Conservation (phyloP, 441 rosid genomes). For the Mallotus repandus region DNA sequence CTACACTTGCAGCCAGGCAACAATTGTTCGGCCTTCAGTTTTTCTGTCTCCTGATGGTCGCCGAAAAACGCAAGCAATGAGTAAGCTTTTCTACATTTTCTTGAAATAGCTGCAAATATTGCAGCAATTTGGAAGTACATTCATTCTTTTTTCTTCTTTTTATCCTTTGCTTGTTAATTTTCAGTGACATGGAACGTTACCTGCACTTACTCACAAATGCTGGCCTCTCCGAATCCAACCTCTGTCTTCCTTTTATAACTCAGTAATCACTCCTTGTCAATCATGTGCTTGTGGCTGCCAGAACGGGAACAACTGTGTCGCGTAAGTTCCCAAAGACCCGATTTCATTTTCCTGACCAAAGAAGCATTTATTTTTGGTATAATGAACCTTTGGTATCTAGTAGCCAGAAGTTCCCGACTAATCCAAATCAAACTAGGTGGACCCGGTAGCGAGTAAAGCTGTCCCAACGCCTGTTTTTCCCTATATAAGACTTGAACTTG, state of each 20-base stretch:
- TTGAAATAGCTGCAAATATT: not conserved
- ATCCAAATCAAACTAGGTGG: too few relatives aligned
- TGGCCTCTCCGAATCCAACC: conserved; percentile 40
- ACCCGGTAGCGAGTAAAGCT: too few relatives aligned
- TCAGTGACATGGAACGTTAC: conserved; percentile 62
- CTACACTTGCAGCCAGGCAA: conserved; percentile 52
- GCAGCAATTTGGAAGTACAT: not conserved
- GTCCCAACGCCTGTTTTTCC: too few relatives aligned
- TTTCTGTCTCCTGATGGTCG: conserved; percentile 44
- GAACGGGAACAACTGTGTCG: conserved; percentile 33
- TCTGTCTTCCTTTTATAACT: conserved; percentile 56
- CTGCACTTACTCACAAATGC: conserved; percentile 49
- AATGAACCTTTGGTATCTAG: too few relatives aligned
- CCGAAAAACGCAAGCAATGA: conserved; percentile 63
- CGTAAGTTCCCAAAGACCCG: conserved; percentile 22
- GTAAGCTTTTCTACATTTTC: conserved; percentile 37
- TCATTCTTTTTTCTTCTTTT: not conserved
- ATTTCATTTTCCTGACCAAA: not conserved
- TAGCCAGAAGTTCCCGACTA: too few relatives aligned
- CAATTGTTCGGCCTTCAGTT: conserved; percentile 39
- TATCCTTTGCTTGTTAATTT: not conserved
- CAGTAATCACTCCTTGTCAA: conserved; percentile 47
- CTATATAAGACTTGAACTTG: too few relatives aligned
- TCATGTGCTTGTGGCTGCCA: conserved; percentile 57
- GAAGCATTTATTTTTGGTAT: not conserved